Evolutionary conservation across 1,284 basidiomycete species (phyloP), one percentile per base, ranked within the genome.

Genomic region (Malassezia pachydermatis): DNA sequence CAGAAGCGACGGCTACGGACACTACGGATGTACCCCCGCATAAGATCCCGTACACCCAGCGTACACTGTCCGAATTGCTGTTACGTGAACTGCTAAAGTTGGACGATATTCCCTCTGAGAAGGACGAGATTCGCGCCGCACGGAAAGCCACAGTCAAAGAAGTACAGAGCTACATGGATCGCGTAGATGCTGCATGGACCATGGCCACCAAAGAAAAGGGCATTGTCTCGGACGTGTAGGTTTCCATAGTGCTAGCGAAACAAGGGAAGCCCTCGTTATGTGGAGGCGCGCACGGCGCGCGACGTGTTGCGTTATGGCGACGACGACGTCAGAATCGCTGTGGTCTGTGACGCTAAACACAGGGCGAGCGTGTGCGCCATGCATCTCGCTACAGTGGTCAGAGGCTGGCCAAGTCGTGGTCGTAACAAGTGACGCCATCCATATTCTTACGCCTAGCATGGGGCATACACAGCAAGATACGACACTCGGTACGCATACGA

Each of bases 91-190:
- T 71, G 41, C 51, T 71, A 19, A 49, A 54, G 4, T 45, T 71
- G 29, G 68, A 71, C 39, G 60, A 45, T 24, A 56, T 71, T 28
- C 53, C 52, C 22, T 57, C 62, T 22, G 59, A 62, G 42, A 54
- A 58, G 33, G 68, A 70, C 9, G 52, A 56, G 14, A 59, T 61
- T 10, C 47, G 68, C 36, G 51, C 52, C 37, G 56, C 51, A 9
- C 54, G 68, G 3, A 71, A 68, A 44, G 54, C 51, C 4, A 66
- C 63, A 10, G 68, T 71, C 19, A 65, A 63, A 41, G 49, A 62
- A 27, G 59, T 71, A 4, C 68, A 71, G 55, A n/a, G 36, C 13
- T 56, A 61, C 38, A 47, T 71, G 16, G 68, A 71, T 32, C 54
- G 65, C n/a, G 52, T 70, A 16, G 68, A 71, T 36, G 47, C 51